These are phyloP conservation scores for Begonia masoniana DNA, from an alignment of 306 rosid genomes.

Conservation along the genomic window DNA sequence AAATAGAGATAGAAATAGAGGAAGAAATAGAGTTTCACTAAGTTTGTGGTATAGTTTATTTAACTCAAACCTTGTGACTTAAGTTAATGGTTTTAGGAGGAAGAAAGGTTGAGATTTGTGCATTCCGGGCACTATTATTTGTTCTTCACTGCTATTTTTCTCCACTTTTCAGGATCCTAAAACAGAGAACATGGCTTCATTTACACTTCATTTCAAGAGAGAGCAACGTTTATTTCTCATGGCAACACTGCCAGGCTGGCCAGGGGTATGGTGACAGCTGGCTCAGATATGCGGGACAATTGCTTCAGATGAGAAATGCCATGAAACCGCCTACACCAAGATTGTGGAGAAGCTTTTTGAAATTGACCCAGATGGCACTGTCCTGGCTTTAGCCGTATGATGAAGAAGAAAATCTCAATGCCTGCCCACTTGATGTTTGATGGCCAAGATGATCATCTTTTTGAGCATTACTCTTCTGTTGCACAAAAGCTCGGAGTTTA, in stretches of 20 bases:
- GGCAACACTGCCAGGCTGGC: conserved; percentile 56
- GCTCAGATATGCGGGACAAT: conserved; percentile 65
- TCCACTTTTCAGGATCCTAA: too few species aligned
- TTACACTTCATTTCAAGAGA: conserved; percentile 60
- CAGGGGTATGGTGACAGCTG: conserved; percentile 44
- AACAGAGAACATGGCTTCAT: conserved; percentile 18
- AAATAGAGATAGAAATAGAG: too few species aligned
- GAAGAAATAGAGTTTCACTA: too few species aligned
- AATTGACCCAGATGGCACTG: not conserved
- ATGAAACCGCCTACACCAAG: too few species aligned
- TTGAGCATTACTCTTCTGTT: conserved; percentile 37
- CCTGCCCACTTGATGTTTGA: conserved; percentile 59
- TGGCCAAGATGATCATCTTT: conserved; percentile 37
- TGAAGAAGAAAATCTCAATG: conserved; percentile 30
- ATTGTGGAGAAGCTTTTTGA: too few species aligned
- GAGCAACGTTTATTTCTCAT: conserved; percentile 66
- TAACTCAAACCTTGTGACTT: too few species aligned
- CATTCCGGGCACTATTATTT: too few species aligned
- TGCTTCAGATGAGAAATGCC: conserved; percentile 43
- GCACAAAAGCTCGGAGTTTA: conserved; percentile 52
- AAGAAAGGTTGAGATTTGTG: too few species aligned
- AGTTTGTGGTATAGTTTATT: too few species aligned
- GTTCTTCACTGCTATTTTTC: too few species aligned
- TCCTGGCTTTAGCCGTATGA: conserved; percentile 11
- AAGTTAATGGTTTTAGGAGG: too few species aligned